Evolutionary conservation across 805 yeast species (phyloP).

Genomic region (Candida railenensis): DNA sequence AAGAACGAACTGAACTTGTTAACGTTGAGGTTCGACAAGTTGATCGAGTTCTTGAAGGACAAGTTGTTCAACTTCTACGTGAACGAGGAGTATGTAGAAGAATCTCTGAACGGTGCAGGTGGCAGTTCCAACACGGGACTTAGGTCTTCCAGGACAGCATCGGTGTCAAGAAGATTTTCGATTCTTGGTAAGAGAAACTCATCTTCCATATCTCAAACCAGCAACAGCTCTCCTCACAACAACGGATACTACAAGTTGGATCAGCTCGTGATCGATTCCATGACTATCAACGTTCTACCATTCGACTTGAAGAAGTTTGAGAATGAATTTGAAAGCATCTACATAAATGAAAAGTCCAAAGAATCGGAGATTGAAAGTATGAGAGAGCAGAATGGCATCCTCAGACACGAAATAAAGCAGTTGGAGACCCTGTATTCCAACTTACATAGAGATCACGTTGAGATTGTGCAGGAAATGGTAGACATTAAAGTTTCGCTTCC

Average conservation of each 20-base stretch:
- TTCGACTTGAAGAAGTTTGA: conserved; percentile 67
- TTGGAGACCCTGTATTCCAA: conserved; percentile 68
- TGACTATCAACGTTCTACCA: conserved; percentile 71
- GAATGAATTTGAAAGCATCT: conserved; percentile 74
- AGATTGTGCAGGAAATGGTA: conserved; percentile 84
- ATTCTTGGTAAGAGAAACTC: conserved; percentile 23
- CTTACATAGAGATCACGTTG: conserved; percentile 80
- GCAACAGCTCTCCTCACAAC: conserved; percentile 5
- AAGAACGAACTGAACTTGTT: conserved; percentile 62
- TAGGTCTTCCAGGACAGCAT: conserved; percentile 8
- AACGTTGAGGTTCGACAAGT: conserved; percentile 67
- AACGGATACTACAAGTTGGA: conserved; percentile 58
- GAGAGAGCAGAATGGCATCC: conserved; percentile 63
- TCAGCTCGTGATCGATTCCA: conserved; percentile 75
- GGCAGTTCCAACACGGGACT: background rate
- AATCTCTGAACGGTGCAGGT: too few species aligned
- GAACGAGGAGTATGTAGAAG: conserved; percentile 33
- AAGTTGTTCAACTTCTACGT: conserved; percentile 72
- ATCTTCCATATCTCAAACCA: conserved; percentile 7
- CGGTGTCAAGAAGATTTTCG: conserved; percentile 20
- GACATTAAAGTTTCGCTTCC: conserved; percentile 75
- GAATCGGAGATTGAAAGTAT: conserved; percentile 59
- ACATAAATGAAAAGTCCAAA: conserved; percentile 62
- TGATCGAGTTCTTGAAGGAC: conserved; percentile 76
- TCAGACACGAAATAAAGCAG: conserved; percentile 69